Base-by-base conservation (phyloP, 768 basidiomycete genomes). In the Podaxis sp. region DNA sequence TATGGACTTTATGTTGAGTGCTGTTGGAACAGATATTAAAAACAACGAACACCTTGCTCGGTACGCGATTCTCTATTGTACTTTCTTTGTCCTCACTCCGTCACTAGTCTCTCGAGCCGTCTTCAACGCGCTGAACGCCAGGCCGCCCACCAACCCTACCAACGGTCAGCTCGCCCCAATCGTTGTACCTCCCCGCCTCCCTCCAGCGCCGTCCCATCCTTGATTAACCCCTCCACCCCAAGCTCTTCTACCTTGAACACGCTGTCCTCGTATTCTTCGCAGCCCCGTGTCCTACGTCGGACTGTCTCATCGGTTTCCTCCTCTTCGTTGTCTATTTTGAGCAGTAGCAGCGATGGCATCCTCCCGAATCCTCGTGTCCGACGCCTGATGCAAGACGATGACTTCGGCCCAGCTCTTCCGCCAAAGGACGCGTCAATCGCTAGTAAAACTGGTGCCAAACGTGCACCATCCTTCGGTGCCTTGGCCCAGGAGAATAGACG, bases 1-100 rank as follows among this genome's bases (percentile, higher is more conserved):
- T 72, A 93, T 93, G 92, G 92, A 94, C 70, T 93, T 92, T 66
- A 85, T 94, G 74, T 83, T 82, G 63, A 73, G 80, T 33, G 79
- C 80, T 56, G 60, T 54, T 36, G 77, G 75, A 43, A 74, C 73
- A 55, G 76, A 84, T 63, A 69, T 79, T 67, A 77, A 80, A 66
- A 78, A 80, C 58, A 84, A 79, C 59, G 80, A 85, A 56, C 78
- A 78, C 57, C 85, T 91, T 69, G 79, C 81, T 60, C 82, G 85
- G 91, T 92, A 74, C 58, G 85, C 79, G 37, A 25, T 47, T 64
- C 33, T 43, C 9, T 43, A 64, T 51, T 61, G 7, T 52, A 47
- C 41, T 40, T 51, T 8, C 40, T 13, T 52, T 46, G 19, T 12
- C 33, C 52, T 37, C 2, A 33, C 50, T 60, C 8, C 12, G 2